phyloP scores from a whole-genome alignment of 441 rosid genomes.

The Euphorbia schlechtendalii region DNA sequence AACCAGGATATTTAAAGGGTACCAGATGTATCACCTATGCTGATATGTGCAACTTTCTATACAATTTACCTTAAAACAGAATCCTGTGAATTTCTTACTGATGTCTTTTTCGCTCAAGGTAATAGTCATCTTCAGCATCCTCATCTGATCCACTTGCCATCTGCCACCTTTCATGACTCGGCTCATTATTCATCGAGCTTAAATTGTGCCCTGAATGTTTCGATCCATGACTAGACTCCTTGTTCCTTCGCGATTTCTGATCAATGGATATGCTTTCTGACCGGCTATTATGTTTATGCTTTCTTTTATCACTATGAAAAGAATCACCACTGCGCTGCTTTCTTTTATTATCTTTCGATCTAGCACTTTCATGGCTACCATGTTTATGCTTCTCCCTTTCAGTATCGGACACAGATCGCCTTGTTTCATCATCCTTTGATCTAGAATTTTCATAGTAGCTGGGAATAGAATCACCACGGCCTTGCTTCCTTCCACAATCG shows the following conservation, averaged over 20 bases:
- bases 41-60: constrained; percentile 27
- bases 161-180: constrained; percentile 36
- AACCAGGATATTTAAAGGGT: constrained; percentile 19
- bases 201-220: constrained; percentile 24
- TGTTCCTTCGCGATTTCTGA: not conserved
- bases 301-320: constrained; percentile 30
- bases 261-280: constrained; percentile 11
- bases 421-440: constrained; percentile 25
- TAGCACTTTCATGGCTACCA: constrained; percentile 20
- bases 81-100: constrained; percentile 22
- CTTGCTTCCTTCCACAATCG: constrained; percentile 18
- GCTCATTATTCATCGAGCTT: constrained; percentile 18
- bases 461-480: constrained; percentile 29
- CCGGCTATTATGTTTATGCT: constrained; percentile 19
- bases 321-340: constrained; percentile 28
- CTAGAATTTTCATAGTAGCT: constrained; percentile 19
- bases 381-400: constrained; percentile 23
- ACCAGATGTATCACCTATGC: constrained; percentile 26
- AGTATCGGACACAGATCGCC: constrained; percentile 18
- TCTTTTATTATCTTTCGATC: constrained; percentile 24
- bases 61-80: constrained; percentile 42
- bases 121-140: constrained; percentile 21
- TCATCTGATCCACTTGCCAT: constrained; percentile 29
- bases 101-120: constrained; percentile 23
- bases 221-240: constrained; percentile 22